Percentiles rank a stretch among this genome's conserved stretches.
phyloP scores from a whole-genome alignment of 495 filamentous ascomycete species.

The Aspergillus sclerotioniger region DNA sequence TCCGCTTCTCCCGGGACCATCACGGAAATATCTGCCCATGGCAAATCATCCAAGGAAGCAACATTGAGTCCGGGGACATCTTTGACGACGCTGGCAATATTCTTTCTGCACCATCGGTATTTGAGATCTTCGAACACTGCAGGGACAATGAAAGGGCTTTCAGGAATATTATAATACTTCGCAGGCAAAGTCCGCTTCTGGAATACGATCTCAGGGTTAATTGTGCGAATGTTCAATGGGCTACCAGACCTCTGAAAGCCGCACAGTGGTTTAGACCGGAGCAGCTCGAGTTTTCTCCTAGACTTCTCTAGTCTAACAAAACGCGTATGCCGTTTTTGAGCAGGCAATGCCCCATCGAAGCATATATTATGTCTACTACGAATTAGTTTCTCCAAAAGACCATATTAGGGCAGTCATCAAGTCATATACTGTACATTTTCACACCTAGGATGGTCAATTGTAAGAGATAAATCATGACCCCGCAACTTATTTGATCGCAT shows the following conservation, averaged over 20 bases:
- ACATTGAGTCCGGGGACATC: constrained; percentile 7
- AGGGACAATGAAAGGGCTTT: constrained; percentile 65
- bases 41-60: constrained; percentile 18
- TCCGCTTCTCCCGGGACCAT: constrained; percentile 74
- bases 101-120: constrained; percentile 30
- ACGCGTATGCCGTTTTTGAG: constrained; percentile 54
- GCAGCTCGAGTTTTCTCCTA: constrained; percentile 39
- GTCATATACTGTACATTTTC: constrained; percentile 49
- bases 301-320: constrained; percentile 47
- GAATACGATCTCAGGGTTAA: constrained; percentile 26
- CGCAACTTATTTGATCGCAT: constrained; percentile 58
- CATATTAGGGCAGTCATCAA: not conserved
- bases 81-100: constrained; percentile 19
- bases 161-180: constrained; percentile 41
- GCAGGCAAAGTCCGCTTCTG: constrained; percentile 23
- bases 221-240: not conserved
- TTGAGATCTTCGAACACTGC: constrained; percentile 63
- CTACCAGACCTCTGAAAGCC: constrained; percentile 3
- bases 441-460: constrained; percentile 49
- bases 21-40: constrained; percentile 49
- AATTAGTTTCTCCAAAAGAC: not conserved
- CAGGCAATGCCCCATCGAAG: constrained; percentile 75
- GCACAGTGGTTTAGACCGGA: constrained; percentile 20
- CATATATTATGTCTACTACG: constrained; percentile 54
- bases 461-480: constrained; percentile 61